Percentiles rank a stretch among this genome's conserved stretches.
These are phyloP conservation scores for Bipolaris gigantea DNA, from an alignment of 2,329 filamentous ascomycete species.

Conservation along the genomic window DNA sequence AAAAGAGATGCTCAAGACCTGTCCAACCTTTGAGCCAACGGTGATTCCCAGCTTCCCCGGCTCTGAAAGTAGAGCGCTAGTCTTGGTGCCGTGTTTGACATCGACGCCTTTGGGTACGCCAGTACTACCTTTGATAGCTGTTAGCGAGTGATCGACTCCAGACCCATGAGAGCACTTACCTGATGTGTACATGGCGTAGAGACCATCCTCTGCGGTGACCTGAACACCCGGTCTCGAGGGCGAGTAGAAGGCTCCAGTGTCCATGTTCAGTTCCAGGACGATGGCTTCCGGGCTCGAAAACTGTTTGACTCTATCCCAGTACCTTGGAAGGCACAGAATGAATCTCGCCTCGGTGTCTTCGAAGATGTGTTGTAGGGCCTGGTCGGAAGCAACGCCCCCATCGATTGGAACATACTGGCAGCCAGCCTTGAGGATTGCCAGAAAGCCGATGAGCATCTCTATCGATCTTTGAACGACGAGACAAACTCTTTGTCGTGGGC, in stretches of 20 bases:
- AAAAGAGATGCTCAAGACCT: constrained; percentile 61
- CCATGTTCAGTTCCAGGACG: constrained; percentile 22
- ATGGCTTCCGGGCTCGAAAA: constrained; percentile 17
- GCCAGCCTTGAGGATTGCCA: constrained; percentile 59
- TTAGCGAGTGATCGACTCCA: constrained; percentile 3
- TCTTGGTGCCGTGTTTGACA: constrained; percentile 58
- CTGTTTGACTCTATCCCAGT: constrained; percentile 30
- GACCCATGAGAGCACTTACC: constrained; percentile 13
- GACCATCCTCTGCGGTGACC: constrained; percentile 29
- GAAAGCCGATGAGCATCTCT: constrained; percentile 61
- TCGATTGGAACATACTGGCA: constrained; percentile 64
- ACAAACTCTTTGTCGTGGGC: constrained; percentile 52
- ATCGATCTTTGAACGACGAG: constrained; percentile 59
- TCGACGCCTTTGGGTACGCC: constrained; percentile 63
- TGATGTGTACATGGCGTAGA: constrained; percentile 57
- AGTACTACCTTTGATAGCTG: constrained; percentile 49
- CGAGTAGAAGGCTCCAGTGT: constrained; percentile 19
- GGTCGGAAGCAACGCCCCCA: constrained; percentile 48
- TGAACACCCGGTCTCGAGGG: constrained; percentile 18
- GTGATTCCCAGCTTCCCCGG: constrained; percentile 57
- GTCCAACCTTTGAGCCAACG: constrained; percentile 56
- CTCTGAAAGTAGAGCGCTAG: constrained; percentile 56
- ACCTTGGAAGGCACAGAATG: constrained; percentile 52
- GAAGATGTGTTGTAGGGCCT: constrained; percentile 53
- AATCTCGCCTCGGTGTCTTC: constrained; percentile 50